Conservation (phyloP, 495 filamentous ascomycete genomes). For the Talaromyces adpressus region DNA sequence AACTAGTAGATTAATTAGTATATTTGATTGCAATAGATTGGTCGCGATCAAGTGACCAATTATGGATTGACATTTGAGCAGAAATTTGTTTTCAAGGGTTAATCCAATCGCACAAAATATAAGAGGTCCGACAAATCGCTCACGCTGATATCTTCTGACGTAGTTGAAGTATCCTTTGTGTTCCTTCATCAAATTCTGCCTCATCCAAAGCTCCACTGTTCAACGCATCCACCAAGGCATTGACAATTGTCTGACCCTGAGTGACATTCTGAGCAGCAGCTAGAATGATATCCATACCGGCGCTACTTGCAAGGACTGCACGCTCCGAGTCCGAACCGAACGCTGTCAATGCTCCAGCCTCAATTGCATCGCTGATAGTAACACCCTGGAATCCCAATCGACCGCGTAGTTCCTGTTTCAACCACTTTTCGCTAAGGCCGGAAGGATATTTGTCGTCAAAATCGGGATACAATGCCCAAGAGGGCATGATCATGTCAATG, state of each 20-base stretch:
- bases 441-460: conserved; percentile 22
- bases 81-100: not conserved
- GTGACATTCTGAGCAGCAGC: conserved; percentile 23
- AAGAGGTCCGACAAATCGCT: not conserved
- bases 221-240: conserved; percentile 19
- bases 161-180: conserved; percentile 17
- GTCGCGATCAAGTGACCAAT: too few relatives aligned
- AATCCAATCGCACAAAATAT: not conserved
- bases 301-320: conserved; percentile 19
- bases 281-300: conserved; percentile 27
- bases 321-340: conserved; percentile 21
- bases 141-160: conserved; percentile 10
- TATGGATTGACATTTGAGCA: too few relatives aligned
- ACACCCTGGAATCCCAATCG: conserved; percentile 26
- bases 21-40: too few relatives aligned
- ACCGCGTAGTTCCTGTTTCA: conserved; percentile 21
- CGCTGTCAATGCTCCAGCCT: conserved; percentile 22
- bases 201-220: conserved; percentile 13
- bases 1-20: not conserved
- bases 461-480: conserved; percentile 28
- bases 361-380: conserved; percentile 28
- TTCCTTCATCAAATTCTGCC: conserved; percentile 13
- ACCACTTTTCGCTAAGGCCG: conserved; percentile 23
- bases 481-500: conserved; percentile 29
- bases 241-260: conserved; percentile 21